phyloP scores from a whole-genome alignment of 352 stramenopile species.

The Globisporangium middletonii region DNA sequence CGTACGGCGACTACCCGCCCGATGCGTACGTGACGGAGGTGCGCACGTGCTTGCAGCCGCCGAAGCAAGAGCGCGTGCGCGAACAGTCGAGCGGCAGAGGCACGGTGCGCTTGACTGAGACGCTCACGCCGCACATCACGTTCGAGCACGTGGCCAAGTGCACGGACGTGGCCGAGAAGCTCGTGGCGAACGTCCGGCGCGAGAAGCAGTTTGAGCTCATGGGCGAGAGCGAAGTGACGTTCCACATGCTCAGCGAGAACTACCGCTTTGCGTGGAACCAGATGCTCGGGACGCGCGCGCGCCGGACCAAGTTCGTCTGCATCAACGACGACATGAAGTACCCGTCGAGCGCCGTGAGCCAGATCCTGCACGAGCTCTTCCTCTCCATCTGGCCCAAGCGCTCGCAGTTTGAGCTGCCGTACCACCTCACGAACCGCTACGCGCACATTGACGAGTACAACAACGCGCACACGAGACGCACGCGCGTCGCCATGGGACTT shows the following conservation, averaged over 20 bases:
- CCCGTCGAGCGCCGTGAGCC: slow-evolving; percentile 67
- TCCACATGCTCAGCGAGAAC: slow-evolving; percentile 94
- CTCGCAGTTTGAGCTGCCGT: slow-evolving; percentile 90
- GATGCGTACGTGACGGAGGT: slow-evolving; percentile 65
- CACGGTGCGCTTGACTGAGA: slow-evolving; percentile 63
- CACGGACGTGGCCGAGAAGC: slow-evolving; percentile 30
- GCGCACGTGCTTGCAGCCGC: slow-evolving; percentile 57
- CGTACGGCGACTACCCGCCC: slow-evolving; percentile 58
- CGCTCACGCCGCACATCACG: slow-evolving; percentile 65
- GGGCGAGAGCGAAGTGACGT: slow-evolving; percentile 87
- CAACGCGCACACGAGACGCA: slow-evolving; percentile 37
- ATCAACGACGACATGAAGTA: slow-evolving; percentile 96
- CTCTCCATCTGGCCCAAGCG: slow-evolving; percentile 87
- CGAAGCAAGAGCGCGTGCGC: slow-evolving; percentile 68
- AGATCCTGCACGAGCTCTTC: slow-evolving; percentile 91
- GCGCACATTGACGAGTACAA: slow-evolving; percentile 78
- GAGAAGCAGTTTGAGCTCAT: slow-evolving; percentile 60
- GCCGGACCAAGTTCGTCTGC: slow-evolving; percentile 94
- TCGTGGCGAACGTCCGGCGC: slow-evolving; percentile 66
- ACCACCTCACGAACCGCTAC: slow-evolving; percentile 83
- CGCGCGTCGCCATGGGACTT: slow-evolving; percentile 28
- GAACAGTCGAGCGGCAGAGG: slow-evolving; percentile 52
- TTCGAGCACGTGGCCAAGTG: slow-evolving; percentile 55
- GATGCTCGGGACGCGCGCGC: slow-evolving; percentile 88
- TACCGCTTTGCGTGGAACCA: slow-evolving; percentile 86